Evolutionary conservation across 139 green algal genomes (phyloP), one percentile per base, ranked within the genome.

Genomic region (Zygnema circumcarinatum): DNA sequence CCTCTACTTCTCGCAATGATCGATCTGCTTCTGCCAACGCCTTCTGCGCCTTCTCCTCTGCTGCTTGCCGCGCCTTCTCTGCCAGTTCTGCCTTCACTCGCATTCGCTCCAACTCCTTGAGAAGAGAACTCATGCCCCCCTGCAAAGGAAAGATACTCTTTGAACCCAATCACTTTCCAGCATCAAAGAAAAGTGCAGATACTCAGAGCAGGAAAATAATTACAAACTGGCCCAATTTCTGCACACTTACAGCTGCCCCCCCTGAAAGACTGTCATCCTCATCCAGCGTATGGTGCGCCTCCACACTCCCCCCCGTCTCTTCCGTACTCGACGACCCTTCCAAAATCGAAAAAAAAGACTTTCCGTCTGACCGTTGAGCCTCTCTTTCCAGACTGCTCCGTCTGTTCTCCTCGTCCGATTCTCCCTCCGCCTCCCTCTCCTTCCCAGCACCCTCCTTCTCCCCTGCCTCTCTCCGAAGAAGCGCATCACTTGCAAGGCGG

Each of bases 1-100:
- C 38, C 40, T 84, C 76, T 38, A 84, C 76, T 21, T 84, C 76
- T 54, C 76, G 38, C n/a, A 84, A 62, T 29, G 76, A 84, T 7
- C 39, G 38, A 36, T 84, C 76, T 1, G 76, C 76, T 35, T 84
- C 76, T 7, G 76, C 38, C 0, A 84, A 36, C 16, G 76, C 76
- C 33, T 62, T 54, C 76, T 84, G 76, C 21, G 76, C 76, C 33
- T 36, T 54, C 39, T 74, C 32, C 39, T 84, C 76, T 2, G 76
- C 76, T 22, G 40, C 38, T 36, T 56, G 16, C 11, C 76, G 76
- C 16, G 76, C 76, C 0, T 84, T 42, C 76, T 84, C 76, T 38
- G 76, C 76, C 76, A 75, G 47, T 73, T 54, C 76, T 73, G 76
- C 76, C 0, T 52, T 1, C 20, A n/a, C 32, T 36, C 76, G 76